These are phyloP conservation scores for Vitis hybrid DNA, from an alignment of 177 flowering plant species.

Conservation along the genomic window DNA sequence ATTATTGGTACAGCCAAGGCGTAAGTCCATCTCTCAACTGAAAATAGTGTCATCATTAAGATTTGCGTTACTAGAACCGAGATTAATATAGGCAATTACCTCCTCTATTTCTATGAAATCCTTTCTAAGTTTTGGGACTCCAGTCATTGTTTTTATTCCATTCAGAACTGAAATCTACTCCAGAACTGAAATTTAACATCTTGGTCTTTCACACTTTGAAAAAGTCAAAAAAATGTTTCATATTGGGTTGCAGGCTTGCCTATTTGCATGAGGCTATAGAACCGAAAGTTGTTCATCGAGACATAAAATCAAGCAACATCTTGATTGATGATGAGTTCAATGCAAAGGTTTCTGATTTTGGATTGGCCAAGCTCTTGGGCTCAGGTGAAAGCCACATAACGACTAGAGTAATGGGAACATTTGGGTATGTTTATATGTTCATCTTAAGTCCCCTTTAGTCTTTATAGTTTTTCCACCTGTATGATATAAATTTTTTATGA, in stretches of 20 bases:
- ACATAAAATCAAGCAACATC: conserved; percentile 77
- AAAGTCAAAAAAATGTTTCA: conserved; percentile 3
- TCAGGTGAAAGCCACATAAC: conserved; percentile 79
- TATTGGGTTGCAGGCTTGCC: conserved; percentile 55
- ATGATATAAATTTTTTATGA: background rate
- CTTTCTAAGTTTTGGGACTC: background rate
- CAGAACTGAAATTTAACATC: background rate
- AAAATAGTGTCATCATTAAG: background rate
- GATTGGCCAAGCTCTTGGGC: conserved; percentile 73
- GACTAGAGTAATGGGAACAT: conserved; percentile 89
- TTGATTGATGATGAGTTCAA: conserved; percentile 66
- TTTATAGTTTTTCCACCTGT: background rate
- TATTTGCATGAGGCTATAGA: conserved; percentile 81
- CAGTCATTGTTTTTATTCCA: background rate
- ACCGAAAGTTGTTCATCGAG: conserved; percentile 78
- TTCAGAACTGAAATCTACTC: background rate
- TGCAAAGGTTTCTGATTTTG: conserved; percentile 70
- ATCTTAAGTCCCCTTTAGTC: background rate
- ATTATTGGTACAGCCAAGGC: conserved; percentile 50
- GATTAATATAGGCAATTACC: background rate
- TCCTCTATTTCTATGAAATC: background rate
- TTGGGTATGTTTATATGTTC: conserved; percentile 46
- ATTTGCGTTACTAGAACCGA: background rate
- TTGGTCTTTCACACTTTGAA: conserved; percentile 5
- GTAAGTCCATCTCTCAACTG: conserved; percentile 33